These are phyloP conservation scores for Schoenoplectus tabernaemontani DNA, from an alignment of 202 grass and related monocot genomes.

Conservation along the genomic window DNA sequence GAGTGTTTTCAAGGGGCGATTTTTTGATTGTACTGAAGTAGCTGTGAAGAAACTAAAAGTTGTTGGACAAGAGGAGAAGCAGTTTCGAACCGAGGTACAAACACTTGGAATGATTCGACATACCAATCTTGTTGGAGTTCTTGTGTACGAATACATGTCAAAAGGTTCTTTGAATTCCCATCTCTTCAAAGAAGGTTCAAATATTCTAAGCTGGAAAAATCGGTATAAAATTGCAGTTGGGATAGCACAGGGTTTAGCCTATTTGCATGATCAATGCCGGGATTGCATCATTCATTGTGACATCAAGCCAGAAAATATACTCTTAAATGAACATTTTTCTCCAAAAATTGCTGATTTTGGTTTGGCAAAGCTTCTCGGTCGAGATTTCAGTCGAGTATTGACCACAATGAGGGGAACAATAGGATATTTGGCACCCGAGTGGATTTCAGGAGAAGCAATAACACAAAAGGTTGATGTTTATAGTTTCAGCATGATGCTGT, in stretches of 20 bases:
- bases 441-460: slow-evolving; percentile 27
- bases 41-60: slow-evolving; percentile 29
- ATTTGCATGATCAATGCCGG: slow-evolving; percentile 29
- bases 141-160: slow-evolving; percentile 28
- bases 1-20: slow-evolving; percentile 20
- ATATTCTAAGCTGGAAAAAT: slow-evolving; percentile 9
- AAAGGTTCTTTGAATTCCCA: slow-evolving; percentile 14
- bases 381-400: slow-evolving; percentile 17
- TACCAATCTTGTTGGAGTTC: too few species aligned
- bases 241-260: slow-evolving; percentile 22
- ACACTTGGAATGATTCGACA: slow-evolving; percentile 27
- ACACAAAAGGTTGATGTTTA: slow-evolving; percentile 44
- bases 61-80: slow-evolving; percentile 5
- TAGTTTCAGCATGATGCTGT: slow-evolving; percentile 64
- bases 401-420: slow-evolving; percentile 31
- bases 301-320: slow-evolving; percentile 35
- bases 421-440: slow-evolving; percentile 27
- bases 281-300: slow-evolving; percentile 17
- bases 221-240: slow-evolving; percentile 14
- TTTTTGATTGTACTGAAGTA: slow-evolving; percentile 1
- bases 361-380: slow-evolving; percentile 31
- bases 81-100: slow-evolving; percentile 24
- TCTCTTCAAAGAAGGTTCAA: background rate
- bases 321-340: slow-evolving; percentile 20
- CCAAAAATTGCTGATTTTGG: slow-evolving; percentile 39